These are phyloP conservation scores for Nicotiana noctiflora DNA, from an alignment of 257 asterid genomes.

Conservation along the genomic window DNA sequence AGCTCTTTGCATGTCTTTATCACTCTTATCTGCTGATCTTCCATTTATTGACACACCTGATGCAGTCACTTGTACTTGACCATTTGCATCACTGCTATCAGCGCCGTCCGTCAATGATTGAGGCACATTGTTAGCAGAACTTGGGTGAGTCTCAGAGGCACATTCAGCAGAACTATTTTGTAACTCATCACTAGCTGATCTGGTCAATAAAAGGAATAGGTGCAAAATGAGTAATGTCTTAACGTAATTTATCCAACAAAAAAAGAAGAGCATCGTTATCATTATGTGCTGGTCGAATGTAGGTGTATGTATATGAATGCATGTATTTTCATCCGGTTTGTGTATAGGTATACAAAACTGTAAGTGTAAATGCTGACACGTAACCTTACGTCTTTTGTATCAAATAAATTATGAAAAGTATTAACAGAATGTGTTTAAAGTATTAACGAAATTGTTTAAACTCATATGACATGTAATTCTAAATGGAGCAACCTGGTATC, in stretches of 20 bases:
- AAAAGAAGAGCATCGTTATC: background rate
- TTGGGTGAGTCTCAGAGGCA: slow-evolving; percentile 32
- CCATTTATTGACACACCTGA: slow-evolving; percentile 17
- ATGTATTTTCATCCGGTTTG: no score
- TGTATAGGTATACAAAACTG: background rate
- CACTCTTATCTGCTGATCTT: slow-evolving; percentile 26
- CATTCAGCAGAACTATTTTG: background rate
- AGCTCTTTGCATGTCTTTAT: slow-evolving; percentile 53
- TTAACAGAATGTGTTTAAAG: background rate
- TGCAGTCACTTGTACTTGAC: slow-evolving; percentile 21
- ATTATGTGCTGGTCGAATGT: background rate
- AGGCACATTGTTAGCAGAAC: slow-evolving; percentile 32
- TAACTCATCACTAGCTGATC: slow-evolving; percentile 24
- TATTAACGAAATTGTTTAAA: background rate
- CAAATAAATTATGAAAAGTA: background rate
- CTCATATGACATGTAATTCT: background rate
- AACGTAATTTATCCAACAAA: background rate
- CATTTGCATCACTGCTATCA: slow-evolving; percentile 24
- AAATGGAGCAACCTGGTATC: slow-evolving; percentile 51
- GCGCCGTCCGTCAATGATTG: slow-evolving; percentile 23
- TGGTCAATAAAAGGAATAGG: slow-evolving; percentile 26
- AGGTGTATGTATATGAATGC: background rate
- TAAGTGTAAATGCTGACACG: background rate
- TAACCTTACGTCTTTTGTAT: background rate
- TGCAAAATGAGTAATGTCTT: background rate